Evolutionary conservation across 2,329 filamentous ascomycete species (phyloP), one percentile per base, ranked within the genome.

Genomic region (Raffaelea arxii): DNA sequence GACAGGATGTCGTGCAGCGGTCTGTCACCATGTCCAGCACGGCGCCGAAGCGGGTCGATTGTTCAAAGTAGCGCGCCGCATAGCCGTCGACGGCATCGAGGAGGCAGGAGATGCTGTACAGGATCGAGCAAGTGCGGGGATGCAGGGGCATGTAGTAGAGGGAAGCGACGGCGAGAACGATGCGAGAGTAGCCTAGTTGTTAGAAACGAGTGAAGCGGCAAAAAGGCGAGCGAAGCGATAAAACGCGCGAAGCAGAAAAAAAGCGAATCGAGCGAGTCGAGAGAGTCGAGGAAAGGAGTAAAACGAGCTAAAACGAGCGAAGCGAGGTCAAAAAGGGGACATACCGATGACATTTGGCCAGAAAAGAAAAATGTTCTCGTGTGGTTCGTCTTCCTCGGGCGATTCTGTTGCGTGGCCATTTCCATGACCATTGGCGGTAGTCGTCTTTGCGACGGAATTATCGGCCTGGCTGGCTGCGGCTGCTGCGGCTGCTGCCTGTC

Each of bases 21-120:
- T 98, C 92, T 18, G 92, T 98, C 51, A 98, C 91, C 92, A 98
- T 98, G 70, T 98, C 92, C 53, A 98, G 76, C 27, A 98, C 91
- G 25, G 91, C 92, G 53, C 92, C 92, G 64, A 98, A 98, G 54
- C 86, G 86, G 46, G 92, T 97, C 32, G 86, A 91, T 66, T 98
- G 92, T 59, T 94, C 80, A 63, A 78, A 91, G 83, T 78, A 72
- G 41, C 87, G 82, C 48, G 92, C 92, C n/a, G 90, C 90, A 58
- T 90, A 84, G 57, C 92, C 92, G 62, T 98, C 92, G 53, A 97
- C 78, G 40, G 91, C 92, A 63, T 98, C 92, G 54, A 98, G 84
- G 39, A 97, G 78, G 64, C 92, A 97, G 23, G 91, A 97, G 49
- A 98, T 71, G 62, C 83, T 91, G 74, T 98, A 98, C 46, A 94